Evolutionary conservation across 441 rosid species (phyloP).

Genomic region (Populus hybrid): DNA sequence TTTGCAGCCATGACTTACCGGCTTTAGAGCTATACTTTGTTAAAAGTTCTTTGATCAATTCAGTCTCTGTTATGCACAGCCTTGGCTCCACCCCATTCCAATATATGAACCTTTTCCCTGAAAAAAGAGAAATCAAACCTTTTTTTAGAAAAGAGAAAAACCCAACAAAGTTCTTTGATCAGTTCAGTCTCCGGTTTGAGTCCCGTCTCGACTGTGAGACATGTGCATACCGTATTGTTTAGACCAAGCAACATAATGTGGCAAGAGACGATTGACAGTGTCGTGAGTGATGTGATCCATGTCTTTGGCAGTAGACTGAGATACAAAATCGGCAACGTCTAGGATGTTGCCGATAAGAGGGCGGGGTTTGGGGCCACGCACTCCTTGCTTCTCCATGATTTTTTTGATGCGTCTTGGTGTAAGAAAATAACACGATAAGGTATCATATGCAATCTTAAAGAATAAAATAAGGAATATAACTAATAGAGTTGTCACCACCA

Average conservation of each 20-base stretch:
- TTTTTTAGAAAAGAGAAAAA: background rate
- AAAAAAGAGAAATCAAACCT: background rate
- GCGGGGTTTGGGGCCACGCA: slow-evolving; percentile 78
- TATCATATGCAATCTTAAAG: slow-evolving; percentile 46
- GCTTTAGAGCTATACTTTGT: slow-evolving; percentile 62
- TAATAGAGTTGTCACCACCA: slow-evolving; percentile 29
- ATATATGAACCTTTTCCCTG: slow-evolving; percentile 78
- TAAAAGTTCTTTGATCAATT: slow-evolving; percentile 72
- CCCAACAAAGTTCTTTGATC: background rate
- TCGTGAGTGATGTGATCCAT: slow-evolving; percentile 62
- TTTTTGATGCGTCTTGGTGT: slow-evolving; percentile 73
- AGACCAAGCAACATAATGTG: slow-evolving; percentile 84
- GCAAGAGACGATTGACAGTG: slow-evolving; percentile 71
- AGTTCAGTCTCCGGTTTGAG: background rate
- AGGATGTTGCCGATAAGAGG: slow-evolving; percentile 69
- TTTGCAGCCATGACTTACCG: slow-evolving; percentile 92
- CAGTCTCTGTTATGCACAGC: slow-evolving; percentile 73
- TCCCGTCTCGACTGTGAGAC: background rate
- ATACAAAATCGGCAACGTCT: slow-evolving; percentile 54
- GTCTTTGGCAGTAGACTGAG: slow-evolving; percentile 59
- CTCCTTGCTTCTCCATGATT: slow-evolving; percentile 78
- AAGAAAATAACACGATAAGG: slow-evolving; percentile 57
- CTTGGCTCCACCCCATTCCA: slow-evolving; percentile 93
- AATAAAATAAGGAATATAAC: slow-evolving; percentile 29
- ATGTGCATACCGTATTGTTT: slow-evolving; percentile 53